Evolutionary conservation across 345 rosid species (phyloP), one percentile per base, ranked within the genome.

Genomic region (Syzygium aromaticum): DNA sequence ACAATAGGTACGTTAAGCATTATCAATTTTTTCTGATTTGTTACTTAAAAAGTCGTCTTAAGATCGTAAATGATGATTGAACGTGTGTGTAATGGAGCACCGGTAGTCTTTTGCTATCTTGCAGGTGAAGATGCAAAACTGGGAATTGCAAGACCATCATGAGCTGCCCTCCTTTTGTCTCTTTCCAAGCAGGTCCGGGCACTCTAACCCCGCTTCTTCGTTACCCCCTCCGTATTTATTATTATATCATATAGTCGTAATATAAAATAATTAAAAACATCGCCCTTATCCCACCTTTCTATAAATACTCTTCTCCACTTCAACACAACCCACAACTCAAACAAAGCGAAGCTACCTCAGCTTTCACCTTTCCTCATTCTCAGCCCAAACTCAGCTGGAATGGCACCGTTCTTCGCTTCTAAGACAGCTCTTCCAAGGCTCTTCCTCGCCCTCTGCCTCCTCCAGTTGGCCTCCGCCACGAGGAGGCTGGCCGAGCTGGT

Each of bases 401-500:
- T 86, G 87, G 82, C 87, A 61, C 63, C 87, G 9, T 33, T 63
- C 87, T 61, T 46, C 22, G 51, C 82, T 64, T 63, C 57, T 7
- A 73, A 38, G 2, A 16, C 80, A 19, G 80, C 25, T 28, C 57
- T 52, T 52, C 63, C 63, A 14, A 8, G 14, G 22, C 53, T 80
- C 6, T 53, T 54, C 88, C 86, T 88, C 84, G 22, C 73, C 84
- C 56, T 88, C 85, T 86, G 59, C 30, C 85, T 85, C 84, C 84
- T 90, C 77, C 89, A 80, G 7, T 30, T 87, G 17, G 40, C 57
- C 59, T 54, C 86, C 9, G 93, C 92, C 5, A 90, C 92, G 7
- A 92, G 91, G 84, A 85, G 52, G 38, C 88, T 91, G n/a, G 8
- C 83, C 33, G 90, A 89, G 87, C 84, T 90, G 27, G 93, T 89